Percentiles rank a stretch among this genome's conserved stretches.
Evolutionary conservation across 2,329 filamentous ascomycete species (phyloP).

Genomic region (Diaporthe batatas): DNA sequence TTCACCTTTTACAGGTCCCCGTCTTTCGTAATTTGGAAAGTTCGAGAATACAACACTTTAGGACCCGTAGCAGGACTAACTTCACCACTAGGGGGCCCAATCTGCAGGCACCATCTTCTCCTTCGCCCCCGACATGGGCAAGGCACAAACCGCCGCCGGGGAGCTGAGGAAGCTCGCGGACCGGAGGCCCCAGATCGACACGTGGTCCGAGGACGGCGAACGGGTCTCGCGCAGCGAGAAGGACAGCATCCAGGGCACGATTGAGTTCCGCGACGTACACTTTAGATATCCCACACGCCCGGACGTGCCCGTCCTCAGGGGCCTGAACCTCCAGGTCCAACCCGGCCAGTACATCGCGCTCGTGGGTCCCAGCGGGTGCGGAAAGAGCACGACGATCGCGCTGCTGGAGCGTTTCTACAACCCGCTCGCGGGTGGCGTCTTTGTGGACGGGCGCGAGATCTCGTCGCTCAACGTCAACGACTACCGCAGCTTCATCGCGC

Average conservation of each 20-base stretch:
- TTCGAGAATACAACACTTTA: too few relatives aligned
- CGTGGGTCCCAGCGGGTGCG: conserved; percentile 94
- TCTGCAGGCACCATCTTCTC: conserved; percentile 91
- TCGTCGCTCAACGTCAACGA: conserved; percentile 84
- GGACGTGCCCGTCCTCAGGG: conserved; percentile 91
- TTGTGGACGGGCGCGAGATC: conserved; percentile 87
- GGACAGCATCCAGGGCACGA: conserved; percentile 75
- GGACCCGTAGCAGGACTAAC: too few relatives aligned
- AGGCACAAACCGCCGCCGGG: conserved; percentile 86
- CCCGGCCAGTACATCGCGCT: conserved; percentile 89
- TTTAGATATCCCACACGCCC: conserved; percentile 94
- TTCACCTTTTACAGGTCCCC: too few relatives aligned
- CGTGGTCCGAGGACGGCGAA: conserved; percentile 80
- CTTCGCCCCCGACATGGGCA: conserved; percentile 92
- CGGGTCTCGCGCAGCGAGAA: conserved; percentile 55
- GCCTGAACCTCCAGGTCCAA: conserved; percentile 79
- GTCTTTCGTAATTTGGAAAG: too few relatives aligned
- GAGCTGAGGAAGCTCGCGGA: conserved; percentile 89
- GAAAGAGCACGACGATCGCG: conserved; percentile 93
- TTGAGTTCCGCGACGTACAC: conserved; percentile 93
- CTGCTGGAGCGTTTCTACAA: conserved; percentile 96
- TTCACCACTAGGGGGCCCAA: conserved; percentile 75
- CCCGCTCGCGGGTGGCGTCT: conserved; percentile 82
- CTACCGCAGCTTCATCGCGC: conserved; percentile 85
- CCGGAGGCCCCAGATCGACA: conserved; percentile 83